Base-by-base conservation (phyloP, 2,329 filamentous ascomycete genomes). In the Microcyclosporella mali region DNA sequence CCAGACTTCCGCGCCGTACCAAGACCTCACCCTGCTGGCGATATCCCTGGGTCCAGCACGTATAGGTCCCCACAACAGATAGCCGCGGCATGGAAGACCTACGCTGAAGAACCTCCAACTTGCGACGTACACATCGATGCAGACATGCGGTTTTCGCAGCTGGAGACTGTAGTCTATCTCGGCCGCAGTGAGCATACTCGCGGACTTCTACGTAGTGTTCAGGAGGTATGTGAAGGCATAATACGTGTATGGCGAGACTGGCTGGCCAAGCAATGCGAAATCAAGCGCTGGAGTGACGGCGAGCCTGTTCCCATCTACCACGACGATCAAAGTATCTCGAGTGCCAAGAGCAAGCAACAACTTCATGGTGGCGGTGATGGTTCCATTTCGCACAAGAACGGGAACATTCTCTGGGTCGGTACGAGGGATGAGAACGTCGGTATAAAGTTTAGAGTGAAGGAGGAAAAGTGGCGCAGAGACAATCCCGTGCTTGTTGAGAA, bases 241-340 rank as follows among this genome's bases (percentile, higher is more conserved):
- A 68, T 88, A 30, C 74, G 85, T 19, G 71, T 92, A 0, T 89
- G 80, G 73, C 75, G 84, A 40, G 69, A 81, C 12, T 92, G 86
- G 85, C 67, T 92, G 28, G 70, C 71, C 4, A 64, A 71, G 18
- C 69, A 67, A 37, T 61, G 58, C 38, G 58, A 62, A 33, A 59
- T 61, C 54, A 48, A 57, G 48, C 37, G 46, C 18, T 52, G 54
- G 40, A 41, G 56, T 12, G 58, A 61, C 37, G 53, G 57, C 27
- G 55, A 57, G 31, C 46, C 46, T 4, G 48, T 63, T 14, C 50
- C 47, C 7, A 46, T 61, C 3, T 52, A 58, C 30, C 53, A 55
- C 18, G 56, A 57, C 36, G 21, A 40, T 11, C n/a, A 40, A 6
- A 18, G 8, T 21, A 11, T 18, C 19, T 6, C 34, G 15, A 21